Base-by-base conservation (phyloP, 2,329 filamentous ascomycete species). In the Monosporascus sp. region DNA sequence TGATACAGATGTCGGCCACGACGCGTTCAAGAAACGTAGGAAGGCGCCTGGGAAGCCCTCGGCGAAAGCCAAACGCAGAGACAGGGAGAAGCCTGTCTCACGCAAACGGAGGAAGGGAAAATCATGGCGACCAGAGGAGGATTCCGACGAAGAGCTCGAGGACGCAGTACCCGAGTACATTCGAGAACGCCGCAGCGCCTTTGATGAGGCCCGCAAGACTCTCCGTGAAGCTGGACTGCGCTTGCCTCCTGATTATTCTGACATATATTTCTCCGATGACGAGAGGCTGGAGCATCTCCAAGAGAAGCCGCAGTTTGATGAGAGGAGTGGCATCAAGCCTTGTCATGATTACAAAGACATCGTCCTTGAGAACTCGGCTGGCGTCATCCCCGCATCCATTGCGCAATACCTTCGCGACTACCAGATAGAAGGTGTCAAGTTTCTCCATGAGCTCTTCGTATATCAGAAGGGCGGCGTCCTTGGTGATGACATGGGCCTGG, bases 401-500 rank as follows among this genome's bases (percentile, higher is more conserved):
- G 92, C 93, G 0, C 92, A 94, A 66, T 97, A 94, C 73, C 76
- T 99, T 48, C 85, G 94, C 55, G 89, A 92, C 58, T 99, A 99
- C 64, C 94, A 99, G 68, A 78, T 97, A 1, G 81, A 88, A 27
- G 94, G 94, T 5, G 89, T 88, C 15, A 79, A 82, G 35, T 97
- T 97, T 63, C 77, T 99, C 7, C 92, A 97, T 67, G 82, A 89
- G 55, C 80, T 89, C 22, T 97, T 97, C 66, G 87, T 97, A 4
- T 93, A 90, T 60, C 94, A 99, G 65, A 87, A 87, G 61, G 94
- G 94, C 1, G 90, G 89, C 2, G 89, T 99, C 22, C 78, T 99
- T 0, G 92, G 93, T 3, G 94, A 99, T 66, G 94, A 99, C 65
- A 99, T 99, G 94, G 94, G 94, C 20, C 72, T 99, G 35, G 94